Percentiles rank a stretch among this genome's conserved stretches.
phyloP scores from a whole-genome alignment of 1,284 basidiomycete genomes.

The Apiotrichum sp. region DNA sequence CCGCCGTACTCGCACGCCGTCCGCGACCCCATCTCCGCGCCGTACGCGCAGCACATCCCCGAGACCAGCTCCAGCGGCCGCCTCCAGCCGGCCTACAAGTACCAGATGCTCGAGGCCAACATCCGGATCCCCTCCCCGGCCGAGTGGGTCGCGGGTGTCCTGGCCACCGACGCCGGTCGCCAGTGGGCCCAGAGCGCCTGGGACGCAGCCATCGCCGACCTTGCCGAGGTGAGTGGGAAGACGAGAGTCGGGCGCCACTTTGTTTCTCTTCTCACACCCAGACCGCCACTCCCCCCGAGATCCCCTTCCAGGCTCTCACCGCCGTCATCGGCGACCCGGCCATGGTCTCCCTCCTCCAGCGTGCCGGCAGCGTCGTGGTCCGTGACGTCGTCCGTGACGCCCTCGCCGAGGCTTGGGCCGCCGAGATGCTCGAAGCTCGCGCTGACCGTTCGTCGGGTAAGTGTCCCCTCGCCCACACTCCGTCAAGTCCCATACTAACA shows the following conservation, averaged over 20 bases:
- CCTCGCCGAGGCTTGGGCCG: constrained; percentile 31
- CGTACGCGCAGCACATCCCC: constrained; percentile 14
- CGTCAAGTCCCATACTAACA: neutral
- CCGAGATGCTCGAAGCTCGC: constrained; percentile 13
- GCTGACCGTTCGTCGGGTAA: neutral
- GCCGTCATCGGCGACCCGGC: constrained; percentile 17
- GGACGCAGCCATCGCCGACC: constrained; percentile 9
- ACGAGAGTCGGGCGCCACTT: constrained; percentile 14
- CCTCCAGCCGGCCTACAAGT: constrained; percentile 15
- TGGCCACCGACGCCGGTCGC: constrained; percentile 11
- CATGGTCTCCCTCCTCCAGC: constrained; percentile 6
- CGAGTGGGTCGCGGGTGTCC: constrained; percentile 9
- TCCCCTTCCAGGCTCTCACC: constrained; percentile 29
- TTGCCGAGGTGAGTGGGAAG: constrained; percentile 22
- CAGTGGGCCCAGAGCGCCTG: constrained; percentile 12
- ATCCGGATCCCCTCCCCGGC: neutral
- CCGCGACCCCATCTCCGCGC: constrained; percentile 13
- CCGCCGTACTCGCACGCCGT: constrained; percentile 14
- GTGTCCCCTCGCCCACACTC: neutral
- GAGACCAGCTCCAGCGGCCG: constrained; percentile 2
- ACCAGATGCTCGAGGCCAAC: constrained; percentile 5
- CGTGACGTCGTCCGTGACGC: constrained; percentile 39
- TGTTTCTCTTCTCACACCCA: neutral
- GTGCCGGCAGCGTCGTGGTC: constrained; percentile 30
- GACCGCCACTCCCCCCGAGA: constrained; percentile 18